These are phyloP conservation scores for Sordariomycetes sp. DNA, from an alignment of 2,329 filamentous ascomycete species.

Conservation along the genomic window DNA sequence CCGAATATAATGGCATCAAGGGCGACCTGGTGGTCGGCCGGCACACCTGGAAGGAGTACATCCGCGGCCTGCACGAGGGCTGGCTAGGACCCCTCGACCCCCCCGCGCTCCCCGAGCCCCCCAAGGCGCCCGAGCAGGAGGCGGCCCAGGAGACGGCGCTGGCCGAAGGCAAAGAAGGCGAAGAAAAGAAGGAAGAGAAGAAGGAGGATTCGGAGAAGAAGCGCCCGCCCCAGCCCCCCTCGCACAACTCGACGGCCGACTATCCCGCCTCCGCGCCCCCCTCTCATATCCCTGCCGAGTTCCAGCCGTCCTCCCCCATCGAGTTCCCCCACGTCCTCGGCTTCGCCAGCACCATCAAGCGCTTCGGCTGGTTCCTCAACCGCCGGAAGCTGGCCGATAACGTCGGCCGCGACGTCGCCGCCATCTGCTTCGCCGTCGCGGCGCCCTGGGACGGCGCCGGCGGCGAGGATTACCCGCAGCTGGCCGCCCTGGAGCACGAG, in stretches of 20 bases:
- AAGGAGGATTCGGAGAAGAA: slow-evolving; percentile 40
- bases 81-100: slow-evolving; percentile 76
- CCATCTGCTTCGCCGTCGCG: slow-evolving; percentile 59
- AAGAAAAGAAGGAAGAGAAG: slow-evolving; percentile 25
- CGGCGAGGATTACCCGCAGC: slow-evolving; percentile 21
- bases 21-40: slow-evolving; percentile 86
- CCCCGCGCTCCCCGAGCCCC: slow-evolving; percentile 28
- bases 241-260: slow-evolving; percentile 63
- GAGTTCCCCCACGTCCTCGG: slow-evolving; percentile 84
- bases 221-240: slow-evolving; percentile 51
- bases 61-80: slow-evolving; percentile 86
- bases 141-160: slow-evolving; percentile 7
- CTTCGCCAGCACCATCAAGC: slow-evolving; percentile 79
- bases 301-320: slow-evolving; percentile 64
- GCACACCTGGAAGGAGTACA: slow-evolving; percentile 95
- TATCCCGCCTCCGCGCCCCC: slow-evolving; percentile 61
- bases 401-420: slow-evolving; percentile 78
- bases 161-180: slow-evolving; percentile 11
- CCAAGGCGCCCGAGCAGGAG: slow-evolving; percentile 16
- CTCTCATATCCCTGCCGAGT: slow-evolving; percentile 52
- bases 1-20: slow-evolving; percentile 59
- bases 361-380: slow-evolving; percentile 81
- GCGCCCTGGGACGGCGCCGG: slow-evolving; percentile 36
- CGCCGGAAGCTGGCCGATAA: slow-evolving; percentile 76
- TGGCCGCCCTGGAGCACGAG: slow-evolving; percentile 50